Evolutionary conservation across 1,284 basidiomycete species (phyloP), one percentile per base, ranked within the genome.

Genomic region (Pseudozyma sp.): DNA sequence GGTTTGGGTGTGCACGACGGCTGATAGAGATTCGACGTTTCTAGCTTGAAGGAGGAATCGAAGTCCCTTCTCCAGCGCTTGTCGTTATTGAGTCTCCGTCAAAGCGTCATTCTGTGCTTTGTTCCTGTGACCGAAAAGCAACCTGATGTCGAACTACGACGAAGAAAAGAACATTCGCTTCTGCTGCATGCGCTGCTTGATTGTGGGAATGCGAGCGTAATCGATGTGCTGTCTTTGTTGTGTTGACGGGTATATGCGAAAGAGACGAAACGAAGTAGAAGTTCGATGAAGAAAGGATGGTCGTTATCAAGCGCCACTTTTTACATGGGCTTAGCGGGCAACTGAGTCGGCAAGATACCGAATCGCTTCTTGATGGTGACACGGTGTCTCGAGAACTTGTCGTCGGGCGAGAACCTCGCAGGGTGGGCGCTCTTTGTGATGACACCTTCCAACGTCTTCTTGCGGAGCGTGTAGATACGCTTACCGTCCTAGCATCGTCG

Each of bases 381-480:
- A 35, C 83, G 68, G 68, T 85, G 81, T 42, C 81, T 65, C 18
- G 82, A 83, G 56, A 84, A 85, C 76, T 84, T 84, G 83, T 85
- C 83, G 58, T 85, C 83, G 14, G 83, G 83, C 5, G 83, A 85
- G 71, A 85, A 85, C 7, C 83, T 74, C 2, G 83, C 82, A 34
- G 83, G 83, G 50, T 85, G 83, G 1, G 83, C 83, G 12, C 76
- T 78, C 59, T 79, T 83, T 45, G 82, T 85, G 62, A 85, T 65
- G 31, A 66, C 57, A 35, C 82, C 82, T n/a, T 61, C 71, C 18
- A 70, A 31, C 4, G 80, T 82, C 56, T 64, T 68, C 71, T 85
- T 85, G 64, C 83, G 83, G 50, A 85, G 79, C 48, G 83, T 85
- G 69, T 85, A 85, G 64, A 78, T 61, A n/a, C 83, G 81, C 63